These are phyloP conservation scores for Hyaloscypha bicolor DNA, from an alignment of 495 filamentous ascomycete genomes.

Conservation along the genomic window DNA sequence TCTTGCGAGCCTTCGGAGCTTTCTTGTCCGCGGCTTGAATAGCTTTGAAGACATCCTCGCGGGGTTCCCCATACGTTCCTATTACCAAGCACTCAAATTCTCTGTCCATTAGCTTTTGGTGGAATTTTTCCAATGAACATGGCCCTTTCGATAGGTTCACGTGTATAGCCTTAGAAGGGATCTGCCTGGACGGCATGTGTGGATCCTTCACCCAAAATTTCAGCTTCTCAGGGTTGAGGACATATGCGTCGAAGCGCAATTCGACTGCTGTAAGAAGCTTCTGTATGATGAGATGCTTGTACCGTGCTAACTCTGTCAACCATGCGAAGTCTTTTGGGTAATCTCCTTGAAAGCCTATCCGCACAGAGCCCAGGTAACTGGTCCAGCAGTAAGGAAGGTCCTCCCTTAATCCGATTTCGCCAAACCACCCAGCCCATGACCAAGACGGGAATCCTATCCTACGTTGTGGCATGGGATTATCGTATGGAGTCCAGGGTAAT, in stretches of 20 bases:
- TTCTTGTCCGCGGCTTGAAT: conserved; percentile 28
- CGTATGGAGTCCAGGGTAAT: not conserved
- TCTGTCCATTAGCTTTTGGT: conserved; percentile 14
- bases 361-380: conserved; percentile 24
- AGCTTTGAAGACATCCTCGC: conserved; percentile 22
- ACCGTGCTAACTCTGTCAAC: conserved; percentile 12
- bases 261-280: conserved; percentile 18
- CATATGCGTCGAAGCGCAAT: conserved; percentile 27
- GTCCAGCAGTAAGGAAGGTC: conserved; percentile 30
- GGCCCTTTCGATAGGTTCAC: conserved; percentile 18
- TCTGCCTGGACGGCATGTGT: conserved; percentile 14
- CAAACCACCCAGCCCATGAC: conserved; percentile 21
- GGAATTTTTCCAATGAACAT: conserved; percentile 17
- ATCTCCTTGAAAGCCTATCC: conserved; percentile 23
- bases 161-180: conserved; percentile 14
- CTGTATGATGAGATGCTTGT: conserved; percentile 21
- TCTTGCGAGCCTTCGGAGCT: conserved; percentile 15
- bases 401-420: conserved; percentile 20
- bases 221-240: conserved; percentile 23
- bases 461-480: not conserved
- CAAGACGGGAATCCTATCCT: conserved; percentile 4
- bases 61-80: conserved; percentile 26
- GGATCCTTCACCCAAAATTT: conserved; percentile 11
- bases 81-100: conserved; percentile 25
- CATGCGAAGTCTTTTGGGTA: conserved; percentile 18